phyloP scores from a whole-genome alignment of 176 grass and related monocot species.

The Elaeis guineensis region DNA sequence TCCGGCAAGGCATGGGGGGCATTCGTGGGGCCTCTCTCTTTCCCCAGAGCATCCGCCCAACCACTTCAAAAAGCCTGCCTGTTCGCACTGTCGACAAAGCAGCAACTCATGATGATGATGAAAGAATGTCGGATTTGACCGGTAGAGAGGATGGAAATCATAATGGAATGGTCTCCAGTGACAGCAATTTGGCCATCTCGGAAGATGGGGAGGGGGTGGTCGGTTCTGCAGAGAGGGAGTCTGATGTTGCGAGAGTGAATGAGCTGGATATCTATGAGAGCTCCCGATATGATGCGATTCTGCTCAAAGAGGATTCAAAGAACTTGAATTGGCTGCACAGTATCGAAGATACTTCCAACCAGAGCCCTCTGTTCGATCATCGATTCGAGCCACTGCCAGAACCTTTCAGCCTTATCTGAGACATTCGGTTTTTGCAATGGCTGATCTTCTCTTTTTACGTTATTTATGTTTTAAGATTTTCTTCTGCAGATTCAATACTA shows the following conservation, averaged over 20 bases:
- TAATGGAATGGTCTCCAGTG: too few relatives aligned
- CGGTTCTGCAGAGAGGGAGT: not conserved
- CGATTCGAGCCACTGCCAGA: conserved; percentile 17
- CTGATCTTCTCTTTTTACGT: too few relatives aligned
- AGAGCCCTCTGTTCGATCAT: conserved; percentile 11
- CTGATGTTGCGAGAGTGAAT: not conserved
- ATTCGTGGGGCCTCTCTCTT: conserved; percentile 7
- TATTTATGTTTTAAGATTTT: too few relatives aligned
- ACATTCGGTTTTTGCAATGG: too few relatives aligned
- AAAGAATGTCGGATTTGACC: too few relatives aligned
- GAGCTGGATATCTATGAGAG: conserved; percentile 27
- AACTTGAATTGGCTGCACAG: conserved; percentile 40
- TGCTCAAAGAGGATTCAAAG: conserved; percentile 38
- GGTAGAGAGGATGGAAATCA: too few relatives aligned
- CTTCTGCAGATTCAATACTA: too few relatives aligned
- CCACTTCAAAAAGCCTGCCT: not conserved
- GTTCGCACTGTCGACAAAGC: too few relatives aligned
- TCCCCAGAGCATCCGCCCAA: conserved; percentile 20
- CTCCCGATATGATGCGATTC: conserved; percentile 36
- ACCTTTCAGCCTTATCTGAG: conserved; percentile 9
- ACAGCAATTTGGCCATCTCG: not conserved
- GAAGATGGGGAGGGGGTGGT: not conserved
- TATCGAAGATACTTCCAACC: not conserved
- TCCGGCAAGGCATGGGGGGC: not conserved
- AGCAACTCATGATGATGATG: too few relatives aligned